These are phyloP conservation scores for Pleurotus giganteus DNA, from an alignment of 768 basidiomycete species.

Conservation along the genomic window DNA sequence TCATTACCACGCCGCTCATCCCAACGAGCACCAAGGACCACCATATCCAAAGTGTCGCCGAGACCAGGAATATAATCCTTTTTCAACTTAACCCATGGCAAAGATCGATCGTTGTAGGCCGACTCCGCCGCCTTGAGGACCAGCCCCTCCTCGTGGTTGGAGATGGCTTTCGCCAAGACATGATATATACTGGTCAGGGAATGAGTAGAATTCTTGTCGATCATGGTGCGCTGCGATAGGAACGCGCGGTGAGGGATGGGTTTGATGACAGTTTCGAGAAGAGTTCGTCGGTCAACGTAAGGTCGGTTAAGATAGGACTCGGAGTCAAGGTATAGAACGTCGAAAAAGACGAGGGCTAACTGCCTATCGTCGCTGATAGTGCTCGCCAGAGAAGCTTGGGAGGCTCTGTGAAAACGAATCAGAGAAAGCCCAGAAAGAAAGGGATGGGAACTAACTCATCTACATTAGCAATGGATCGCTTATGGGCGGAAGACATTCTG, in stretches of 20 bases:
- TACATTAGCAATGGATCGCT: constrained; percentile 14
- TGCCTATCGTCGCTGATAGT: constrained; percentile 42
- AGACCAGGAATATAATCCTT: constrained; percentile 85
- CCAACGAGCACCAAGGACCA: constrained; percentile 76
- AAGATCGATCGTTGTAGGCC: constrained; percentile 57
- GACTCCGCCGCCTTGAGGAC: constrained; percentile 77
- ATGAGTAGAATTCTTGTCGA: constrained; percentile 35
- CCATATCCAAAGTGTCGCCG: constrained; percentile 80
- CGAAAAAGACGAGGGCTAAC: constrained; percentile 86
- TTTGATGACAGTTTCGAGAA: constrained; percentile 58
- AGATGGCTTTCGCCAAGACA: constrained; percentile 51
- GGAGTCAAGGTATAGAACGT: constrained; percentile 72
- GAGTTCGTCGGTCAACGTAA: constrained; percentile 57
- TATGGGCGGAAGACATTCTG: constrained; percentile 18
- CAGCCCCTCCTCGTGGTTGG: constrained; percentile 62
- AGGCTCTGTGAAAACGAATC: constrained; percentile 20
- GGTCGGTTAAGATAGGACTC: constrained; percentile 49
- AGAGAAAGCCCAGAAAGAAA: constrained; percentile 14
- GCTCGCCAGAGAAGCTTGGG: constrained; percentile 30
- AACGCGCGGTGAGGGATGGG: constrained; percentile 59
- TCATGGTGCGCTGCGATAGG: constrained; percentile 52
- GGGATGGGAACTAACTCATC: constrained; percentile 4
- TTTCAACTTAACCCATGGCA: constrained; percentile 88
- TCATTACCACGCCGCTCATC: constrained; percentile 76
- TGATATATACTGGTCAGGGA: constrained; percentile 27